Percentiles rank a stretch among this genome's conserved stretches.
These are phyloP conservation scores for Penicillium sp. DNA, from an alignment of 2,329 filamentous ascomycete genomes.

Conservation along the genomic window DNA sequence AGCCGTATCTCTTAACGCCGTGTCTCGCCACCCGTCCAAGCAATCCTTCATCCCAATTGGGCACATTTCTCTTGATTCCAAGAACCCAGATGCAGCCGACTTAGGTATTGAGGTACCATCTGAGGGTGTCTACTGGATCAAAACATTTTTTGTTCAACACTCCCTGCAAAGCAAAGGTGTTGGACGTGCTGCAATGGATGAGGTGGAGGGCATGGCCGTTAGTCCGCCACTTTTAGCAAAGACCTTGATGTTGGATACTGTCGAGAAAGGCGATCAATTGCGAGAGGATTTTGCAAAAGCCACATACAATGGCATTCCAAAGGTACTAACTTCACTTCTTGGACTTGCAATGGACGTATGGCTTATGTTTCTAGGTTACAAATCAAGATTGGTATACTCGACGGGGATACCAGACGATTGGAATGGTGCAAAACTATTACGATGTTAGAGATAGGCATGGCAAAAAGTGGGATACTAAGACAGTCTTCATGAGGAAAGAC, in stretches of 20 bases:
- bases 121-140: conserved; percentile 23
- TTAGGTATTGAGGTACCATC: conserved; percentile 15
- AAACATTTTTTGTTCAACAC: conserved; percentile 20
- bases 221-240: conserved; percentile 19
- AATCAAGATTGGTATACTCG: conserved; percentile 28
- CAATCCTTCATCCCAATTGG: conserved; percentile 21
- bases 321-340: conserved; percentile 9
- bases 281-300: conserved; percentile 21
- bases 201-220: conserved; percentile 24
- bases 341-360: neutral
- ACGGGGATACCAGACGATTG: conserved; percentile 22
- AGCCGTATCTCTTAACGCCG: conserved; percentile 20
- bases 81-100: conserved; percentile 16
- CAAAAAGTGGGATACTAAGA: conserved; percentile 20
- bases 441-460: conserved; percentile 14
- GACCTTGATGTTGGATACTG: conserved; percentile 25
- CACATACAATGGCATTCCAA: conserved; percentile 15
- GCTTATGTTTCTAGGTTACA: conserved; percentile 13
- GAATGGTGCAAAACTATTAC: conserved; percentile 24
- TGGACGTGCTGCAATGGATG: conserved; percentile 27
- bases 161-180: conserved; percentile 22
- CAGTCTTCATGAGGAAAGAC: conserved; percentile 29
- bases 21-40: conserved; percentile 14
- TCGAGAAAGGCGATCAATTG: conserved; percentile 20
- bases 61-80: conserved; percentile 25